These are phyloP conservation scores for Irpex rosettiformis DNA, from an alignment of 1,284 basidiomycete species.

Conservation along the genomic window DNA sequence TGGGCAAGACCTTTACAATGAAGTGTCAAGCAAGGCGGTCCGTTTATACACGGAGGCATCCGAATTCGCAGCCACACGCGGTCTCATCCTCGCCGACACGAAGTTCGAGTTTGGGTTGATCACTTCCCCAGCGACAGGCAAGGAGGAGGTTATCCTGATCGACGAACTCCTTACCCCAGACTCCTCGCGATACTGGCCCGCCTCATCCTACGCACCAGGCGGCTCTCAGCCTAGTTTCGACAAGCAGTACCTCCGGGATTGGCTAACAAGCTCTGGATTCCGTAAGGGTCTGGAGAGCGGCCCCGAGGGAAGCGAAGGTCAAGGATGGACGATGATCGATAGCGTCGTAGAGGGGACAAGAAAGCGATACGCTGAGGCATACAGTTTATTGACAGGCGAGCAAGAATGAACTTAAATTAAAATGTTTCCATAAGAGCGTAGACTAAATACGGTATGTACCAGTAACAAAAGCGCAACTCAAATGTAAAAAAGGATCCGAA, in stretches of 20 bases:
- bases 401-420: not conserved
- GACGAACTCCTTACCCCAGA: constrained; percentile 98
- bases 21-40: constrained; percentile 59
- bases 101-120: constrained; percentile 79
- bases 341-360: constrained; percentile 78
- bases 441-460: too few species aligned
- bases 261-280: constrained; percentile 75
- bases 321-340: constrained; percentile 75
- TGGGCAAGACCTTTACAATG: constrained; percentile 62
- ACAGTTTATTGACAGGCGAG: constrained; percentile 56
- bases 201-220: constrained; percentile 72
- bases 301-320: constrained; percentile 58
- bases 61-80: constrained; percentile 71
- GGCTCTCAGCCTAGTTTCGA: constrained; percentile 88
- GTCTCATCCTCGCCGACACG: constrained; percentile 95
- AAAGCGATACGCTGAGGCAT: constrained; percentile 76
- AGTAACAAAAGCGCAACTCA: too few species aligned
- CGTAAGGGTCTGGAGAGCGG: constrained; percentile 77
- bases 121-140: constrained; percentile 31
- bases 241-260: constrained; percentile 95
- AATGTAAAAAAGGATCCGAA: too few species aligned
- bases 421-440: too few species aligned
- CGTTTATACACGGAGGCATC: constrained; percentile 78
- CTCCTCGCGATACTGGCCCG: constrained; percentile 96
- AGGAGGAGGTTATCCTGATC: constrained; percentile 76